Conservation (phyloP, 495 filamentous ascomycete genomes). For the Lepraria neglecta region DNA sequence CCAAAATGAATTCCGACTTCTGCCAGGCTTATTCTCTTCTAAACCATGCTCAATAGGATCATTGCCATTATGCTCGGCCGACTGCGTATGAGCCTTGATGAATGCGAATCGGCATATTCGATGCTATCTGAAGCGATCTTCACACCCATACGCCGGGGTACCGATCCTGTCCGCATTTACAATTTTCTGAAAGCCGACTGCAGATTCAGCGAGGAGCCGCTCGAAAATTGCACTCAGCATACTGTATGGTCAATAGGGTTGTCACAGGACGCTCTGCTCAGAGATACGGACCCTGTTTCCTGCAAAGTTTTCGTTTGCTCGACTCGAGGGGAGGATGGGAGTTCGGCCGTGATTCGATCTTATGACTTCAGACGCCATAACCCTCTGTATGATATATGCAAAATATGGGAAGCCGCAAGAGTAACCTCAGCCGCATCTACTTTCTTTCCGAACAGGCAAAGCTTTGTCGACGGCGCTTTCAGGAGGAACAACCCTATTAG, state of each 20-base stretch:
- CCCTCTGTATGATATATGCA: background rate
- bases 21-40: too few relatives aligned
- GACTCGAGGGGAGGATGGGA: constrained; percentile 31
- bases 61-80: constrained; percentile 41
- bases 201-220: constrained; percentile 31
- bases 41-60: constrained; percentile 29
- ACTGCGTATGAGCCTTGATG: constrained; percentile 36
- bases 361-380: constrained; percentile 29
- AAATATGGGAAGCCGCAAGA: too few relatives aligned
- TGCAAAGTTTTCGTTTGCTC: constrained; percentile 40
- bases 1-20: too few relatives aligned
- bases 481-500: constrained; percentile 40
- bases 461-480: constrained; percentile 42
- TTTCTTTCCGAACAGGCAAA: constrained; percentile 19
- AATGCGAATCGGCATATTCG: constrained; percentile 34
- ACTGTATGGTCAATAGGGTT: constrained; percentile 25
- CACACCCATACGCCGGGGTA: constrained; percentile 21
- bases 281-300: constrained; percentile 24
- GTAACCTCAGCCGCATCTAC: too few relatives aligned
- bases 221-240: constrained; percentile 31
- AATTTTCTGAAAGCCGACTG: constrained; percentile 23
- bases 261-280: constrained; percentile 18
- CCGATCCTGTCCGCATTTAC: constrained; percentile 24
- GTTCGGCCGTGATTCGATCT: constrained; percentile 32
- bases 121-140: constrained; percentile 32